These are phyloP conservation scores for Onygenales sp. DNA, from an alignment of 2,329 filamentous ascomycete genomes.

Conservation along the genomic window DNA sequence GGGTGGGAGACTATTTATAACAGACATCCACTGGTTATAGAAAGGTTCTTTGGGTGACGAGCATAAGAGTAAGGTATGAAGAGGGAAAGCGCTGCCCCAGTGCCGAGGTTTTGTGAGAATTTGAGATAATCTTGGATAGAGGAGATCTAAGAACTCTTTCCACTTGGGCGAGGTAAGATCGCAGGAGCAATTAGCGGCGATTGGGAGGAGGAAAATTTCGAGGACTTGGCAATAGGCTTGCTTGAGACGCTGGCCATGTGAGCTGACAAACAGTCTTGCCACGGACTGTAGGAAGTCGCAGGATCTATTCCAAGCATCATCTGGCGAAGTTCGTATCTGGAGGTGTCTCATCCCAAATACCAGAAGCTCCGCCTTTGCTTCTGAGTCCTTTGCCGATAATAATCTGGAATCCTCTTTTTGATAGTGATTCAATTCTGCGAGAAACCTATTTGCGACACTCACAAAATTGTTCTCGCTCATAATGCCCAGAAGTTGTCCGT, in stretches of 20 bases:
- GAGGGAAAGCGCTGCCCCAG: constrained; percentile 79
- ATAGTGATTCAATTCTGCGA: constrained; percentile 67
- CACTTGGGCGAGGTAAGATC: constrained; percentile 76
- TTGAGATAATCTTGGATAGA: constrained; percentile 69
- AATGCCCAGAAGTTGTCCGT: constrained; percentile 83
- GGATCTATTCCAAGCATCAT: constrained; percentile 70
- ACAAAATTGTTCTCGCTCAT: constrained; percentile 92
- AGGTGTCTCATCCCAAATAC: constrained; percentile 88
- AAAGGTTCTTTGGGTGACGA: constrained; percentile 80
- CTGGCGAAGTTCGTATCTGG: constrained; percentile 62
- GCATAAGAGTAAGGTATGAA: constrained; percentile 80
- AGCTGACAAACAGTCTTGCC: constrained; percentile 70
- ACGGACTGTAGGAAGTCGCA: constrained; percentile 81
- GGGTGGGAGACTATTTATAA: constrained; percentile 67
- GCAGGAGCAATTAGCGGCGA: constrained; percentile 69
- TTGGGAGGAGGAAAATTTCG: constrained; percentile 73
- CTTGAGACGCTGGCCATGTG: constrained; percentile 83
- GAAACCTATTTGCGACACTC: constrained; percentile 72
- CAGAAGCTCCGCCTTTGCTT: constrained; percentile 77
- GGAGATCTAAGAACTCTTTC: constrained; percentile 70
- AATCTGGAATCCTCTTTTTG: constrained; percentile 59
- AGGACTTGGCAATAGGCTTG: constrained; percentile 90
- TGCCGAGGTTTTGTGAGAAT: constrained; percentile 88
- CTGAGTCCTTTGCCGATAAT: constrained; percentile 48
- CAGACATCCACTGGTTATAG: constrained; percentile 72